Percentiles rank a stretch among this genome's conserved stretches.
Evolutionary conservation across 257 asterid genomes (phyloP).

Genomic region (Anisodus acutangulus): DNA sequence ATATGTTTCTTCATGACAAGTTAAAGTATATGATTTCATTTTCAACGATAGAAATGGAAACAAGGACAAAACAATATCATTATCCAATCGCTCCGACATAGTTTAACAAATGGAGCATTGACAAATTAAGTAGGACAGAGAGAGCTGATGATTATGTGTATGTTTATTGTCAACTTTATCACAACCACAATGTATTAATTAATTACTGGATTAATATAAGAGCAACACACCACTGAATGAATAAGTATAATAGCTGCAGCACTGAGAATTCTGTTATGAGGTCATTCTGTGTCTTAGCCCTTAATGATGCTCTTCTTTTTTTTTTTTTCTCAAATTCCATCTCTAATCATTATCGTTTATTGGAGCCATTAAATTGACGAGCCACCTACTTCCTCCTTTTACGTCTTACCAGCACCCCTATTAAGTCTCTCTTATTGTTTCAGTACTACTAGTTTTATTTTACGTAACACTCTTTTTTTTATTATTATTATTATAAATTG

Average conservation of each 20-base stretch:
- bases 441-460: background rate
- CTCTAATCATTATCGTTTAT: background rate
- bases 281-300: background rate
- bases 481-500: no score
- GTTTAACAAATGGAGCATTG: background rate
- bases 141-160: background rate
- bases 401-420: background rate
- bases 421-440: no score
- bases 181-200: background rate
- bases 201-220: background rate
- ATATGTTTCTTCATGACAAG: background rate
- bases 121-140: background rate
- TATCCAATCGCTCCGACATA: background rate
- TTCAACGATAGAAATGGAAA: background rate
- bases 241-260: background rate
- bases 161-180: slow-evolving; percentile 19
- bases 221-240: background rate
- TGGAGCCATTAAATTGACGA: background rate
- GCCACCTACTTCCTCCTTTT: background rate
- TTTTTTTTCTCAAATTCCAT: background rate
- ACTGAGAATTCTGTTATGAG: slow-evolving; percentile 24
- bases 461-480: background rate
- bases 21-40: background rate
- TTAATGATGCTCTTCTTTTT: slow-evolving; percentile 4
- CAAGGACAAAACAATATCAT: background rate